Percentiles rank a stretch among this genome's conserved stretches.
These are phyloP conservation scores for Peniophora sp. DNA, from an alignment of 1,284 basidiomycete species.

Conservation along the genomic window DNA sequence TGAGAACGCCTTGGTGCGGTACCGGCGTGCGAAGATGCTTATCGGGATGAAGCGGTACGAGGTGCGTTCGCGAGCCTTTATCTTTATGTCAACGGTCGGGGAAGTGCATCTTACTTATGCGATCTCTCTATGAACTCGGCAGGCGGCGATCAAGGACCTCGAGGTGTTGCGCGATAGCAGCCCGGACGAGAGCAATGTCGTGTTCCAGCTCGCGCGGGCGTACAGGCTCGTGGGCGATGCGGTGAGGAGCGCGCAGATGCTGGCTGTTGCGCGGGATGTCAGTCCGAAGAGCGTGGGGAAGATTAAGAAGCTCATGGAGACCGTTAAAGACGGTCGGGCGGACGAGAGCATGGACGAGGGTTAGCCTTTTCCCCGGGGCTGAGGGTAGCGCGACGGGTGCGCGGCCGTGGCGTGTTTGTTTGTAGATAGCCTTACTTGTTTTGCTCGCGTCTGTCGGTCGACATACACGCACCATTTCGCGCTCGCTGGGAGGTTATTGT, in stretches of 20 bases:
- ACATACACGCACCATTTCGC: neutral
- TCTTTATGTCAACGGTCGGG: neutral
- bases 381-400: neutral
- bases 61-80: conserved; percentile 41
- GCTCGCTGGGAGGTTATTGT: neutral
- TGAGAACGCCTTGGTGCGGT: conserved; percentile 83
- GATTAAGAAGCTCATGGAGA: conserved; percentile 70
- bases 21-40: conserved; percentile 83
- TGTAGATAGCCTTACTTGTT: conserved; percentile 1
- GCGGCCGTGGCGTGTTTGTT: neutral
- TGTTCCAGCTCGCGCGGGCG: conserved; percentile 90
- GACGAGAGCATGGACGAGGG: conserved; percentile 75
- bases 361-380: no score
- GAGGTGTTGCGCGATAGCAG: conserved; percentile 71
- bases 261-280: conserved; percentile 83
- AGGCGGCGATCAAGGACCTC: conserved; percentile 77
- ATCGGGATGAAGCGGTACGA: conserved; percentile 75
- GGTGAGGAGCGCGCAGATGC: conserved; percentile 72
- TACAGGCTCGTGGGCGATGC: conserved; percentile 75
- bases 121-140: conserved; percentile 22
- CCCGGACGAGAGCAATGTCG: conserved; percentile 90
- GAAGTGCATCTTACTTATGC: conserved; percentile 3
- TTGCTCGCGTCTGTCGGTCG: no score
- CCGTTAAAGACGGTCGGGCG: conserved; percentile 47
- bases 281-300: conserved; percentile 71